Base-by-base conservation (phyloP, 1,284 basidiomycete species). In the Mycena citricolor region DNA sequence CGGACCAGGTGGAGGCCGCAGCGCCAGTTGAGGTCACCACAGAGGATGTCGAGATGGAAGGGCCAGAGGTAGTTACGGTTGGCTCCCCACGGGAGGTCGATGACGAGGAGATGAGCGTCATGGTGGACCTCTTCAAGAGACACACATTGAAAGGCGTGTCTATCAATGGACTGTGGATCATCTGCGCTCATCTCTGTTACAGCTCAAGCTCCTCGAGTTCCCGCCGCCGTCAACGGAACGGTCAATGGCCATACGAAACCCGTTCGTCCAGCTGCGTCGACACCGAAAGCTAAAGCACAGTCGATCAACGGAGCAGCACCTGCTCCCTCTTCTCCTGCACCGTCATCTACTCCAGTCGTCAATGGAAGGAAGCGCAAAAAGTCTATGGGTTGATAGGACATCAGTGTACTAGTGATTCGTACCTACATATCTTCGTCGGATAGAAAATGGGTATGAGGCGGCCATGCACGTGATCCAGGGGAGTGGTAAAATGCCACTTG, bases 51-150 rank as follows among this genome's bases (percentile, higher is more conserved):
- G 70, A 71, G 34, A 74, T 77, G 63, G 70, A 69, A 11, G 66
- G 69, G 21, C 70, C 68, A 11, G 54, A 47, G 6, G 61, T 57
- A 14, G 53, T 51, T 33, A 59, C 57, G 11, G 37, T 60, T 24
- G 39, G 62, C 24, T 48, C 53, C 29, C 54, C 19, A 42, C 71
- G 74, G 17, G 54, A 62, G 12, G 69, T 79, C 4, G 63, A 67
- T 48, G 53, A 66, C 20, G 57, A 61, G 29, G 80, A 82, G 59
- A 72, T 81, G 62, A 58, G 67, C 20, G 57, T 57, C 11, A 67
- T 83, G 49, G 59, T 77, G 13, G 63, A 68, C 20, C 58, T 83
- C 7, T 83, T 83, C 64, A 69, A 66, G 50, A 56, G 63, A 13
- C 67, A 75, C 48, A 65, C 69, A 4, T 56, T 79, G 32, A 67